These are phyloP conservation scores for Plantago ovata DNA, from an alignment of 257 asterid species.

Conservation along the genomic window DNA sequence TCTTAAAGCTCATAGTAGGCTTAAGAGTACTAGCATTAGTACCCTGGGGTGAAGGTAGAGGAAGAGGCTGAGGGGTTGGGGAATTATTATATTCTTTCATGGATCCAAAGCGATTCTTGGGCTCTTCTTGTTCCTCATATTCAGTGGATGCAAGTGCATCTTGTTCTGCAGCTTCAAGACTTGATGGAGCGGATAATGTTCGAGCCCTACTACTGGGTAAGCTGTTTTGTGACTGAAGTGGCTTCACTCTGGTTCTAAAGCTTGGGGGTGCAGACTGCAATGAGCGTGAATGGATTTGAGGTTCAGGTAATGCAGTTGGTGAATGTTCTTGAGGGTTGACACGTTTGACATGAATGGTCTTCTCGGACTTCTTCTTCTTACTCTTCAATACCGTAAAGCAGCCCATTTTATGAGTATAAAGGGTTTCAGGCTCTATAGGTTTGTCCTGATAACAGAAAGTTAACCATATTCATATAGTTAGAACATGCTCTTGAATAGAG, in stretches of 20 bases:
- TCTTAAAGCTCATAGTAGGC: constrained; percentile 65
- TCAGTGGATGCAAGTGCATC: constrained; percentile 46
- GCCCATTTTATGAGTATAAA: constrained; percentile 50
- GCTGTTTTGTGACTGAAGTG: constrained; percentile 33
- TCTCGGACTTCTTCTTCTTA: constrained; percentile 68
- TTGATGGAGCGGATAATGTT: constrained; percentile 77
- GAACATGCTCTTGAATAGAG: no score
- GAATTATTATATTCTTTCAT: constrained; percentile 61
- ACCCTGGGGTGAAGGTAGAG: constrained; percentile 74
- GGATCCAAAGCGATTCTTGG: constrained; percentile 54
- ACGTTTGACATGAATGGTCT: constrained; percentile 36
- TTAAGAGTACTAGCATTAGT: constrained; percentile 31
- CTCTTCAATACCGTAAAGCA: constrained; percentile 70
- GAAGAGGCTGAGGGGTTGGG: constrained; percentile 87
- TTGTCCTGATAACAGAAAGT: constrained; percentile 24
- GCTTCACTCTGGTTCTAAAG: constrained; percentile 65
- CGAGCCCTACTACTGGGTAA: constrained; percentile 45
- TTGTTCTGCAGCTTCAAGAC: constrained; percentile 64
- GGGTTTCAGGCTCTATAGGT: constrained; percentile 18
- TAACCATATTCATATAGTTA: neutral
- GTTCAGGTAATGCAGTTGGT: constrained; percentile 77
- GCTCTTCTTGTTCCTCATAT: constrained; percentile 65
- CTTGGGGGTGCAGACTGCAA: constrained; percentile 94
- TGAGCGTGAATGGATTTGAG: constrained; percentile 49
- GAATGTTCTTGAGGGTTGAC: constrained; percentile 57